Base-by-base conservation (phyloP, 148 eudicot genomes). In the Rhododendron griersonianum region DNA sequence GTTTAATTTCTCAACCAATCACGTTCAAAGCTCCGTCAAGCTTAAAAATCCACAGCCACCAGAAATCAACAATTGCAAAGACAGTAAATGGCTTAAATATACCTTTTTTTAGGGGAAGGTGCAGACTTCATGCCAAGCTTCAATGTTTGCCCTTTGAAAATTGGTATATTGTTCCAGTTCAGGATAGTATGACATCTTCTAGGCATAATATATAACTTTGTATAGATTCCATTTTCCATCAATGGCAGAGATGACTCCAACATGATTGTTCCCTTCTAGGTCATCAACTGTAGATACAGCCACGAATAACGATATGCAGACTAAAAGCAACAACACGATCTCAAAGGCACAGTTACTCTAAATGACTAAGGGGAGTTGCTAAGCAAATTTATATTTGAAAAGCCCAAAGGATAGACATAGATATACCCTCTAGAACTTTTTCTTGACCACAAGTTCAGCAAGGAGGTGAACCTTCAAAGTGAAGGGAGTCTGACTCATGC, bases 71-170 rank as follows among this genome's bases (percentile, higher is more conserved):
- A 81, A 39, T 48, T 63, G 44, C 33, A 50, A 63, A 45, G 21
- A 80, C 39, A 48, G 11, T 39, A 37, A 81, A 63, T 35, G 71
- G 30, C 61, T 61, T 55, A 84, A 25, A 86, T 87, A 14, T 75
- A 92, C 94, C 92, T 91, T 77, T 57, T 88, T 75, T 21, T n/a
- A 39, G 80, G 82, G 81, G 84, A 91, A 41, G 84, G 81, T 50
- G 59, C 28, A 69, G 83, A 86, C 77, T 78, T 80, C 41, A 61
- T 74, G 69, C 78, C 65, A 85, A 87, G 84, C 21, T 88, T 87
- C 84, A 92, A 83, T 84, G 87, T 80, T 78, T 63, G 84, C 80
- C 81, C 77, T 45, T 81, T 71, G 19, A 84, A 73, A 57, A 85
- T 80, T 30, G 88, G 86, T 73, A 37, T 80, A 59, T 76, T 75